phyloP scores from a whole-genome alignment of 345 rosid genomes.

The Eucalyptus leucophloia region DNA sequence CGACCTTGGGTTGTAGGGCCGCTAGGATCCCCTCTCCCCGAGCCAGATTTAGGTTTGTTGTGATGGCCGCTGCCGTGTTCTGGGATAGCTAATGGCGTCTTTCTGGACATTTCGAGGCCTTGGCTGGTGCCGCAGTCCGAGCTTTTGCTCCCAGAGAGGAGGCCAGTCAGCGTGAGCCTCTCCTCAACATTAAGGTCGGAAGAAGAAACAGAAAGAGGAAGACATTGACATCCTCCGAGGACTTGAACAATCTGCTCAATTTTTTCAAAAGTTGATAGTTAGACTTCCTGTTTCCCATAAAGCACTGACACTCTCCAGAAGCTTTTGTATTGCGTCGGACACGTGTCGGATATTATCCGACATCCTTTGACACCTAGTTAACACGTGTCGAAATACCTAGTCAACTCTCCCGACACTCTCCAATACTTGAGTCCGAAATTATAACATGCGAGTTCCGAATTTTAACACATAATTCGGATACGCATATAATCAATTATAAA shows the following conservation, averaged over 20 bases:
- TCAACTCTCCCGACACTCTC: accelerated
- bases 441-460: accelerated
- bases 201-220: too few relatives aligned
- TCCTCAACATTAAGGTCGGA: too few relatives aligned
- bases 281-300: accelerated
- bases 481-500: accelerated
- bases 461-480: accelerated
- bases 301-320: accelerated
- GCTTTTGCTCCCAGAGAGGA: too few relatives aligned
- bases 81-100: too few relatives aligned
- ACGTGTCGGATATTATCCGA: accelerated
- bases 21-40: too few relatives aligned
- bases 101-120: too few relatives aligned
- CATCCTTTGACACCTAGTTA: accelerated
- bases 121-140: too few relatives aligned
- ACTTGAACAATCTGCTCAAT: too few relatives aligned
- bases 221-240: too few relatives aligned
- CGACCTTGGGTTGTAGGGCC: accelerated
- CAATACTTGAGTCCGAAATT: accelerated
- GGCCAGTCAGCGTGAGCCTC: too few relatives aligned
- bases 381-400: accelerated
- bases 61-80: too few relatives aligned
- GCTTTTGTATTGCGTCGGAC: accelerated
- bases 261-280: too few relatives aligned
- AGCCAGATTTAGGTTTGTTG: accelerated